These are phyloP conservation scores for Heliosperma pusillum DNA, from an alignment of 148 eudicot species.

Conservation along the genomic window DNA sequence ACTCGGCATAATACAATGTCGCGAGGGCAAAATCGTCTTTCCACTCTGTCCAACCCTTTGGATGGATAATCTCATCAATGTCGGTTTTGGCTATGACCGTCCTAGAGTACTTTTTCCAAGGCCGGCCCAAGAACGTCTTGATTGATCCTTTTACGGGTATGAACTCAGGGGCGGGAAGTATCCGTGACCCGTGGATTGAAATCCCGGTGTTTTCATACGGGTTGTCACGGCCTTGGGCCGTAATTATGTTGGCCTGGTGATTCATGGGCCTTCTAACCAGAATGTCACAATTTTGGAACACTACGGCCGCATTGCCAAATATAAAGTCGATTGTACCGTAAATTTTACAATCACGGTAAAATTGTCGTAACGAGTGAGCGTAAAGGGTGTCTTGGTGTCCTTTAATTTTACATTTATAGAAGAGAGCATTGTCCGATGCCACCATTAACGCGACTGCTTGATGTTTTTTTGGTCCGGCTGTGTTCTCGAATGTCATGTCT, in stretches of 20 bases:
- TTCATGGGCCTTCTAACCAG: slow-evolving; percentile 46
- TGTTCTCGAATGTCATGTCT: slow-evolving; percentile 69
- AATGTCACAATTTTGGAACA: slow-evolving; percentile 67
- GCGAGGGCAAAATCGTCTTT: slow-evolving; percentile 46
- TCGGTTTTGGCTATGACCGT: slow-evolving; percentile 52
- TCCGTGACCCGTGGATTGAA: slow-evolving; percentile 42
- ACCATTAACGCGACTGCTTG: slow-evolving; percentile 66
- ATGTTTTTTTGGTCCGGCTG: slow-evolving; percentile 60
- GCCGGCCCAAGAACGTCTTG: slow-evolving; percentile 56
- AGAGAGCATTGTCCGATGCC: slow-evolving; percentile 50
- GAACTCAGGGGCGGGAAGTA: slow-evolving; percentile 40
- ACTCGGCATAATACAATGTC: slow-evolving; percentile 64
- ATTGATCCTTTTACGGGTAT: slow-evolving; percentile 23
- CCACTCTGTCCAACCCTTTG: slow-evolving; percentile 71
- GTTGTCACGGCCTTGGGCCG: slow-evolving; percentile 58
- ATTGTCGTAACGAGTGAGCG: slow-evolving; percentile 56
- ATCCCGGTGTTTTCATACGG: slow-evolving; percentile 55
- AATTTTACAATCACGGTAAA: slow-evolving; percentile 68
- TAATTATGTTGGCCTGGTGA: slow-evolving; percentile 50
- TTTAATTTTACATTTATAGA: slow-evolving; percentile 54
- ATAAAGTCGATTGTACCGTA: slow-evolving; percentile 72
- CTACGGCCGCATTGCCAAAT: slow-evolving; percentile 59
- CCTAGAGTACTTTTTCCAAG: slow-evolving; percentile 68
- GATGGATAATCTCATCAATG: slow-evolving; percentile 57
- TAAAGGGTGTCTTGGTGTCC: slow-evolving; percentile 71